A percentile compares a stretch with the other conserved stretches of the same genome.
Conservation (phyloP, 495 filamentous ascomycete species). For the Neurospora intermedia region DNA sequence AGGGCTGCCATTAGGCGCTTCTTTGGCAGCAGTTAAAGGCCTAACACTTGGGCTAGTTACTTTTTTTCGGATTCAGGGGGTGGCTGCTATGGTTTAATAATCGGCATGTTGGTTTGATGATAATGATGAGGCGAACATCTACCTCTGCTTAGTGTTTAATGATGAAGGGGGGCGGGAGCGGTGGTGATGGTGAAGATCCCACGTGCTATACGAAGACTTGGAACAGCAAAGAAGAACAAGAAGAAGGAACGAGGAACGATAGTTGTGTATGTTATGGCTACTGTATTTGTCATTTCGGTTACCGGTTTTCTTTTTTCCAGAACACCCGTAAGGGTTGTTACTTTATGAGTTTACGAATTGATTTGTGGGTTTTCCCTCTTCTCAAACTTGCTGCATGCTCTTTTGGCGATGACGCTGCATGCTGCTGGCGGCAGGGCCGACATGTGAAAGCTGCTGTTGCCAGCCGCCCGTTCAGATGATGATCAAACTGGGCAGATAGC, state of each 20-base stretch:
- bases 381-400: neutral
- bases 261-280: neutral
- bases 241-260: neutral
- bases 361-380: neutral
- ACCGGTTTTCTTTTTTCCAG: neutral
- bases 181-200: neutral
- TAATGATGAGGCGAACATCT: neutral
- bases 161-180: neutral
- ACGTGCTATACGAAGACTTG: neutral
- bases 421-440: neutral
- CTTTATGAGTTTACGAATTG: neutral
- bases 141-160: neutral
- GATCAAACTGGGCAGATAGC: neutral
- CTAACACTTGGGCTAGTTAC: neutral
- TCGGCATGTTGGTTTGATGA: neutral
- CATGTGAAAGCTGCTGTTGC: neutral
- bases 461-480: neutral
- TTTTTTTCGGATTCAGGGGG: neutral
- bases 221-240: neutral
- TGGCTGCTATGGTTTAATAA: neutral
- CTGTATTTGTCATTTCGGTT: neutral
- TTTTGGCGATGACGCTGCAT: neutral
- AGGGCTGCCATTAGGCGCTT: conserved; percentile 46
- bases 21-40: conserved; percentile 7
- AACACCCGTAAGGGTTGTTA: neutral